Base-by-base conservation (phyloP, 2,329 filamentous ascomycete species). In the Rutstroemia sp. region DNA sequence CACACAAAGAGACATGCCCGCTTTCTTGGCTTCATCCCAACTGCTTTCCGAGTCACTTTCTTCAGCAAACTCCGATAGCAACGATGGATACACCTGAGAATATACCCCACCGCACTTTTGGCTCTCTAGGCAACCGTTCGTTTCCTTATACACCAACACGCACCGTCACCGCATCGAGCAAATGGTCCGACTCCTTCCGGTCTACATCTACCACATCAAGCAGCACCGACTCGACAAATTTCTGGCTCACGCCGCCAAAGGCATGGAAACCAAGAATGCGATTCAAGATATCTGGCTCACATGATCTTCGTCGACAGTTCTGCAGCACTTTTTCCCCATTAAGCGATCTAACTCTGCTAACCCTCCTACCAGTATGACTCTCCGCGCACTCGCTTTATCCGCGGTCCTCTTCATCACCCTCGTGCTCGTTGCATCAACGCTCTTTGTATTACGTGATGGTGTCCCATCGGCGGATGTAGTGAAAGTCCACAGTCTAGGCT, bases 181-280 rank as follows among this genome's bases (percentile, higher is more conserved):
- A 38, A 54, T 51, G 37, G 34, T 51, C 49, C 7, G 23, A 49
- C 9, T 45, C 42, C 34, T 49, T 49, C 21, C 49, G 34, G 16
- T 51, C 49, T 12, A 8, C n/a, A 16, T 51, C 49, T 25, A 16
- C 18, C 12, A 9, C 34, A 16, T 19, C 30, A 23, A 52, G 56
- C 25, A 63, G 61, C 19, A 60, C 56, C 18, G 60, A 60, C 38
- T 66, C 62, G 6, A 58, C 56, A 2, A 44, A 54, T 3, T 65
- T 65, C 53, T 66, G 63, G 63, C 52, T 45, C 27, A 65, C 64
- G 14, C 62, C 63, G 18, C 59, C 63, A 8, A 67, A 62, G 34
- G 52, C 47, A 48, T 62, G 55, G 57, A 58, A 44, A 30, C 14
- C 49, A 4, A 56, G 49, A 1, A 37, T 58, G 16, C 38, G 37